Evolutionary conservation across 169 alveolate species (phyloP), one percentile per base, ranked within the genome.

Genomic region (Plasmodium gaboni): DNA sequence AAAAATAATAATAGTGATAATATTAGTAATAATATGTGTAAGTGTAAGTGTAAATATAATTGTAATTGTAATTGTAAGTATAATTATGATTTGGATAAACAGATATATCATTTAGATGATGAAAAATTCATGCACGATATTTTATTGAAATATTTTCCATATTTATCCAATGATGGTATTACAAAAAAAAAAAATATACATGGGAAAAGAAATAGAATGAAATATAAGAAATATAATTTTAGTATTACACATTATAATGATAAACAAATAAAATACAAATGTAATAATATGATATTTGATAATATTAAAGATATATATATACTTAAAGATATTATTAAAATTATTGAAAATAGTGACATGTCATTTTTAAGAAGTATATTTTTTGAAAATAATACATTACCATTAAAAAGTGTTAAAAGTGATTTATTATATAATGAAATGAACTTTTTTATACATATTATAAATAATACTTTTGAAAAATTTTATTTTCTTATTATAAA

Each of bases 331-430:
- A 68, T 63, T 53, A 83, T 83, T 38, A 46, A 83, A 22, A 57
- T 83, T 22, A 32, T 83, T 55, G 91, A 68, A 68, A 83, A 83
- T 44, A 68, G 85, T 13, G n/a, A 68, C 19, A 83, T 83, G 83
- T 6, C 32, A 68, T 83, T 83, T 83, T 68, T 83, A 57, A 83
- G 32, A 83, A 83, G 69, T 13, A 22, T 83, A 68, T 83, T 83
- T 57, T 83, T 83, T 15, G 46, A 38, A 38, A 63, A 83, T 32
- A 68, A 83, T n/a, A 19, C 78, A 26, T 10, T 83, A 22, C 73
- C 83, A 15, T 71, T 83, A 28, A 67, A 68, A 48, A 24, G 32
- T 53, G 51, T 55, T 55, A 83, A 68, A 72, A 46, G 46, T 50
- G 46, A 83, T 71, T 38, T 38, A 13, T 68, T 83, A 26, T 48